Conservation (phyloP, 2,329 filamentous ascomycete genomes). For the Huntiella bhutanensis region DNA sequence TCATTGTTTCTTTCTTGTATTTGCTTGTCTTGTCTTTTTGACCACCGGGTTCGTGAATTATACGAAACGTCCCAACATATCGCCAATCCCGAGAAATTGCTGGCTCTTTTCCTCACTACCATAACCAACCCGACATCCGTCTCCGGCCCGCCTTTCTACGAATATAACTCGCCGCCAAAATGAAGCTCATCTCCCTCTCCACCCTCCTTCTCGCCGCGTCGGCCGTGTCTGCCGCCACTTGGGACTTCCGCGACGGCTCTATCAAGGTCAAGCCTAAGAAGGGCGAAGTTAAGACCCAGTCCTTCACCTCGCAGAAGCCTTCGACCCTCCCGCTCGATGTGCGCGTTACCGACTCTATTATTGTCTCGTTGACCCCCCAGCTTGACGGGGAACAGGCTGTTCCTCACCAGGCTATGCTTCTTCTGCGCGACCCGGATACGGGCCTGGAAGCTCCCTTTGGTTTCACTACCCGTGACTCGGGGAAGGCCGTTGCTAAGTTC, state of each 20-base stretch:
- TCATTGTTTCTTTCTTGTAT: not conserved
- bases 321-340: constrained; percentile 46
- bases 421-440: constrained; percentile 53
- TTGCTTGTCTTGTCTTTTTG: not conserved
- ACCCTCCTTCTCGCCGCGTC: constrained; percentile 29
- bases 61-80: not conserved
- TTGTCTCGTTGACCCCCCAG: constrained; percentile 62
- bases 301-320: constrained; percentile 26
- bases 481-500: constrained; percentile 69
- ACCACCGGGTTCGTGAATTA: not conserved
- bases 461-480: constrained; percentile 66
- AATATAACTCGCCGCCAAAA: not conserved
- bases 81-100: not conserved
- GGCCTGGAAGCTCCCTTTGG: constrained; percentile 78
- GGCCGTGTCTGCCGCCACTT: constrained; percentile 36
- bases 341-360: constrained; percentile 52
- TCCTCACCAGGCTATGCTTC: constrained; percentile 85
- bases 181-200: constrained; percentile 16
- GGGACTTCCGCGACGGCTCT: constrained; percentile 57
- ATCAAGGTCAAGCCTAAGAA: constrained; percentile 49
- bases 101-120: constrained; percentile 1
- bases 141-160: too few species aligned
- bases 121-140: not conserved
- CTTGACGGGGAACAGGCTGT: constrained; percentile 56
- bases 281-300: constrained; percentile 30